Conservation (phyloP, 2,329 filamentous ascomycete species). For the Colletotrichum tofieldiae region DNA sequence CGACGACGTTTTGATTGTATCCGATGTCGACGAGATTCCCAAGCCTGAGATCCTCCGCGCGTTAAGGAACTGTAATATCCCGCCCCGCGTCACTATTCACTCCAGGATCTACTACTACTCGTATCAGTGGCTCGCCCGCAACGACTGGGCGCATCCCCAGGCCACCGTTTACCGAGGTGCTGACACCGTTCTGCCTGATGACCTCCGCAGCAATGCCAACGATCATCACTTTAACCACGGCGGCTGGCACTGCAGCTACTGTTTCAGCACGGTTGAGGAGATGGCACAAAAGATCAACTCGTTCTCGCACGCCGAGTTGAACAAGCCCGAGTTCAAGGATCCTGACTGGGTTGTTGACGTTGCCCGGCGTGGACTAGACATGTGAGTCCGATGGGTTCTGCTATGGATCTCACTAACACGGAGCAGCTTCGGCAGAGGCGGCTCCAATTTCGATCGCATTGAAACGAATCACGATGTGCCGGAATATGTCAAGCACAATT, state of each 20-base stretch:
- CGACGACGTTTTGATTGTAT: slow-evolving; percentile 72
- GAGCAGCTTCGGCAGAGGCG: slow-evolving; percentile 45
- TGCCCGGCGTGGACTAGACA: slow-evolving; percentile 59
- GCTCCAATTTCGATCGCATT: slow-evolving; percentile 48
- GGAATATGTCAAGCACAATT: slow-evolving; percentile 53
- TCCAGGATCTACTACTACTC: slow-evolving; percentile 72
- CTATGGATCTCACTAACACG: slow-evolving; percentile 44
- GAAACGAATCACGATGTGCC: slow-evolving; percentile 61
- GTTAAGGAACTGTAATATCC: slow-evolving; percentile 67
- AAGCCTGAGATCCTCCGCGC: slow-evolving; percentile 65
- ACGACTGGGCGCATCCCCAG: slow-evolving; percentile 72
- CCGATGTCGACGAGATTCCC: slow-evolving; percentile 74
- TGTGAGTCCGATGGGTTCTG: slow-evolving; percentile 55
- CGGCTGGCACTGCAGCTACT: slow-evolving; percentile 75
- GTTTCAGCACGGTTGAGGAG: slow-evolving; percentile 70
- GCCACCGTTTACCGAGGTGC: slow-evolving; percentile 66
- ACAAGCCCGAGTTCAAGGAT: slow-evolving; percentile 58
- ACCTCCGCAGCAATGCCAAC: slow-evolving; percentile 66
- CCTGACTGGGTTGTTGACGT: slow-evolving; percentile 57
- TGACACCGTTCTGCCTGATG: slow-evolving; percentile 67
- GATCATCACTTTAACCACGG: slow-evolving; percentile 61
- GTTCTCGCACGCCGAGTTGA: slow-evolving; percentile 58
- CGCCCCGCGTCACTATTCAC: slow-evolving; percentile 66
- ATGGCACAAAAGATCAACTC: slow-evolving; percentile 68
- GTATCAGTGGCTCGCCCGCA: slow-evolving; percentile 66